Conservation (phyloP, 2,329 filamentous ascomycete genomes). For the Esteya vermicola region DNA sequence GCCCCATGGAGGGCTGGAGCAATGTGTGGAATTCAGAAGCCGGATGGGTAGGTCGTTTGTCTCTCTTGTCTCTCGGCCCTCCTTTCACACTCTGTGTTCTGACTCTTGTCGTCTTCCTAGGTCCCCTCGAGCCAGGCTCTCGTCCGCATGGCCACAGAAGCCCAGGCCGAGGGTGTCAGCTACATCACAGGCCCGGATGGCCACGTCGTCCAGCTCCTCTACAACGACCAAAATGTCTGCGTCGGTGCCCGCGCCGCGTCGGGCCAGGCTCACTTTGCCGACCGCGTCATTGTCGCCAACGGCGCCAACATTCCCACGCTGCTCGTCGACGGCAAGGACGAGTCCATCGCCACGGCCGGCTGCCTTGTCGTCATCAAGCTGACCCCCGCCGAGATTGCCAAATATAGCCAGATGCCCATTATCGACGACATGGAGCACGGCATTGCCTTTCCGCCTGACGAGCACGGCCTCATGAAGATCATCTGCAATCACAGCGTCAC, state of each 20-base stretch:
- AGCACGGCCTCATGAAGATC: conserved; percentile 32
- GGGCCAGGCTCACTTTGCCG: conserved; percentile 30
- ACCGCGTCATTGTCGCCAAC: conserved; percentile 37
- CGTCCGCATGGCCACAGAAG: conserved; percentile 17
- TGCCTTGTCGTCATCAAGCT: conserved; percentile 49
- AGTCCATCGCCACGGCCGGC: conserved; percentile 50
- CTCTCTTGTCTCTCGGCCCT: neutral
- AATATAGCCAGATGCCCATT: conserved; percentile 26
- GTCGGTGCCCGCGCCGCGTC: conserved; percentile 32
- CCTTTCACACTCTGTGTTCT: no score
- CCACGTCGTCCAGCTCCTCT: conserved; percentile 12
- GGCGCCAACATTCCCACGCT: conserved; percentile 45
- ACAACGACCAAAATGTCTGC: conserved; percentile 18
- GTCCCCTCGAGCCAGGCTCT: conserved; percentile 15
- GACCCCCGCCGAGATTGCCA: conserved; percentile 34
- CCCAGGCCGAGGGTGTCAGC: conserved; percentile 13
- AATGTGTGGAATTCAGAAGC: conserved; percentile 14
- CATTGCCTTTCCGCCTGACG: conserved; percentile 41
- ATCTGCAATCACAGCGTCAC: conserved; percentile 39
- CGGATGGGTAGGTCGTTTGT: conserved; percentile 15
- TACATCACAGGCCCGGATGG: conserved; percentile 15
- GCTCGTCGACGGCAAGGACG: conserved; percentile 40
- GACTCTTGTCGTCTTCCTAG: conserved; percentile 1
- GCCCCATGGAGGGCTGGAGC: conserved; percentile 15
- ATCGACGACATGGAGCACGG: conserved; percentile 16